These are phyloP conservation scores for Zymoseptoria pseudotritici DNA, from an alignment of 2,329 filamentous ascomycete species.

Conservation along the genomic window DNA sequence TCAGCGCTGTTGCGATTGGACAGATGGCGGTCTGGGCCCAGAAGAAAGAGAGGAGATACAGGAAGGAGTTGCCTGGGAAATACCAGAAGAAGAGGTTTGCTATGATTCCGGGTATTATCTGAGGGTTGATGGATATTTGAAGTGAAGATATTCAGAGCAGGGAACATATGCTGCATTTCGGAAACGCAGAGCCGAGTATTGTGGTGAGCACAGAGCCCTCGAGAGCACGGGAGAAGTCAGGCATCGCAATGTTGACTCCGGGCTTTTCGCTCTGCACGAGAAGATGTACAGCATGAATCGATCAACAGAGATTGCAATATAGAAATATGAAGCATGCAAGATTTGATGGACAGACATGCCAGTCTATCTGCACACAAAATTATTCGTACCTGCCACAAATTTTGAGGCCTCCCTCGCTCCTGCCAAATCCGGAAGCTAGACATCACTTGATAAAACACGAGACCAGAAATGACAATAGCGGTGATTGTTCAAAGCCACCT, in stretches of 20 bases:
- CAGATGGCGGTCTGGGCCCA: conserved; percentile 85
- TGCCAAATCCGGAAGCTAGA: background rate
- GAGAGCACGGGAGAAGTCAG: too few species aligned
- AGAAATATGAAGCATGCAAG: background rate
- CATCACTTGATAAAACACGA: background rate
- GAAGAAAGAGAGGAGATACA: conserved; percentile 86
- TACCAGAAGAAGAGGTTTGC: conserved; percentile 91
- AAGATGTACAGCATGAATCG: too few species aligned
- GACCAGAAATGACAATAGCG: conserved; percentile 36
- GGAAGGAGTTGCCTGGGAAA: conserved; percentile 82
- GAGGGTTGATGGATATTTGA: background rate
- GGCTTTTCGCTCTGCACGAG: too few species aligned
- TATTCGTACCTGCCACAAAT: background rate
- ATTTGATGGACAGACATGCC: background rate
- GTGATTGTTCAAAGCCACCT: background rate
- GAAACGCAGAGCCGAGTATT: background rate
- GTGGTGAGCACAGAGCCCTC: too few species aligned
- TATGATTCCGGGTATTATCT: conserved; percentile 73
- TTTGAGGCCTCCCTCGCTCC: background rate
- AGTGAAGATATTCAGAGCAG: background rate
- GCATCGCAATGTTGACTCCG: too few species aligned
- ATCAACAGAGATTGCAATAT: too few species aligned
- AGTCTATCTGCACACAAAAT: background rate
- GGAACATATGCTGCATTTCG: background rate
- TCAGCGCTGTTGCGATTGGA: conserved; percentile 61